Evolutionary conservation across 371 early-diverging fungal species (phyloP).

Genomic region (Rhizopus stolonifer): DNA sequence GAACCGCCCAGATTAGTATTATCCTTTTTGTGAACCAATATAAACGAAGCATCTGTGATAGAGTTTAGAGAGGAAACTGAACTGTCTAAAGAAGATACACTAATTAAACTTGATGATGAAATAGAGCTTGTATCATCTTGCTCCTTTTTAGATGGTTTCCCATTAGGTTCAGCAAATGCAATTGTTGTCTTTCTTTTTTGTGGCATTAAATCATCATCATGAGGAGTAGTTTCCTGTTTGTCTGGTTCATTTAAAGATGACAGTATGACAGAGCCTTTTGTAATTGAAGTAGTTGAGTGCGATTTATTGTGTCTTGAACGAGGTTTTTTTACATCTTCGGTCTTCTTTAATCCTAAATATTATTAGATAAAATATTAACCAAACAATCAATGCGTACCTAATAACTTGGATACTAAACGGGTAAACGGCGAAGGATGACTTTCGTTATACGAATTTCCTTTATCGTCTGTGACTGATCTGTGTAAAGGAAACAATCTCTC

Average conservation of each 20-base stretch:
- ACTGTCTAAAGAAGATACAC: conserved; percentile 4
- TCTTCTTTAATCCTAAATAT: conserved; percentile 9
- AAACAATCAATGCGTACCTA: conserved; percentile 18
- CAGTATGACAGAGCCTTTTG: conserved; percentile 27
- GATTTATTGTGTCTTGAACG: conserved; percentile 21
- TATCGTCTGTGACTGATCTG: conserved; percentile 25
- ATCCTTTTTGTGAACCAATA: neutral
- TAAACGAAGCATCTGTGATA: conserved; percentile 6
- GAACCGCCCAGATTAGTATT: neutral
- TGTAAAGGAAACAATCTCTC: conserved; percentile 20
- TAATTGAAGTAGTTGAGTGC: conserved; percentile 29
- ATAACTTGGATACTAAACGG: conserved; percentile 23
- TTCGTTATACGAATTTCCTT: conserved; percentile 6
- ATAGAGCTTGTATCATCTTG: conserved; percentile 21
- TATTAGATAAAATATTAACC: neutral
- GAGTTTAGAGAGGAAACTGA: conserved; percentile 1
- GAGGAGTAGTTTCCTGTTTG: neutral
- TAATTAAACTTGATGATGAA: conserved; percentile 6
- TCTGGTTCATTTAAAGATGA: conserved; percentile 18
- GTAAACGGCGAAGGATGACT: conserved; percentile 24
- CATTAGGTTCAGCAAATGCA: conserved; percentile 12
- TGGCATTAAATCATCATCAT: neutral
- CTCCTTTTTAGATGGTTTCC: neutral
- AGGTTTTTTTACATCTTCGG: conserved; percentile 9
- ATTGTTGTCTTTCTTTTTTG: conserved; percentile 16